Evolutionary conservation across 345 rosid species (phyloP).

Genomic region (Erysimum cheiranthoides): DNA sequence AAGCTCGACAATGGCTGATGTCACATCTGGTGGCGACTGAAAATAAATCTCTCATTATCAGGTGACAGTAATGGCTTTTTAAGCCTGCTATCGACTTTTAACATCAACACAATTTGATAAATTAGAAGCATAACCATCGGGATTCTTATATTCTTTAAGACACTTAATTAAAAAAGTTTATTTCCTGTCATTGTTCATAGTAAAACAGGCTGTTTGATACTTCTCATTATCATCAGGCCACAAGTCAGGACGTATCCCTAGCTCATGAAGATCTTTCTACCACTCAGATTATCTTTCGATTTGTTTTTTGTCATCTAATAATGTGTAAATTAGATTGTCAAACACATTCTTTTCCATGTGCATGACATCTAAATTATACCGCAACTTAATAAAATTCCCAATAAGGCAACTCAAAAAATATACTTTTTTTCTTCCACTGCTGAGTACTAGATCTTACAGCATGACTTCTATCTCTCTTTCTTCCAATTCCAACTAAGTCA

Average conservation of each 20-base stretch:
- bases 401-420: neutral
- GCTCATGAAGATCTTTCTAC: too few relatives aligned
- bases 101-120: neutral
- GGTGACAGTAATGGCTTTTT: neutral
- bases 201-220: too few relatives aligned
- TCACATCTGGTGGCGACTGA: neutral
- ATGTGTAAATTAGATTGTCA: neutral
- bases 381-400: neutral
- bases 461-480: too few relatives aligned
- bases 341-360: neutral
- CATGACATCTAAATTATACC: neutral
- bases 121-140: conserved; percentile 5
- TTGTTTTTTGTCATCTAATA: neutral
- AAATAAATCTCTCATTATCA: conserved; percentile 8
- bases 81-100: neutral
- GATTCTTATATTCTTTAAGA: neutral
- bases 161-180: neutral
- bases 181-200: neutral
- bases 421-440: too few relatives aligned
- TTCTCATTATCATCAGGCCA: too few relatives aligned
- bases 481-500: too few relatives aligned
- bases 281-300: neutral
- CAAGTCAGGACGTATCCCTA: too few relatives aligned
- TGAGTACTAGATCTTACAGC: too few relatives aligned
- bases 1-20: neutral